Base-by-base conservation (phyloP, 2,329 filamentous ascomycete species). In the Hypoxylon rubiginosum region DNA sequence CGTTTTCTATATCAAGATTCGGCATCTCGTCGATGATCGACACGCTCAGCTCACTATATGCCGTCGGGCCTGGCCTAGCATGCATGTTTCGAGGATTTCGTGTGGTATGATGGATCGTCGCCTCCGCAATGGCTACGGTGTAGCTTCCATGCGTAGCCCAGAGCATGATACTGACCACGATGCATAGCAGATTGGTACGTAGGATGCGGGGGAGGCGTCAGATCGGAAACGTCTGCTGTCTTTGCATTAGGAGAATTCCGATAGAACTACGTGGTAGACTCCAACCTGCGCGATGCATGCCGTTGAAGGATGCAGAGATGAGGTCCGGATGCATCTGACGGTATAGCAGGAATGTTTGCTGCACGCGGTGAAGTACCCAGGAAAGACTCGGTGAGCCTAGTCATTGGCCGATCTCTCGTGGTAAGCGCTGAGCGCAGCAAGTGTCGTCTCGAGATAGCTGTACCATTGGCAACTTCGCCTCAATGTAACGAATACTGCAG, bases 301-400 rank as follows among this genome's bases (percentile, higher is more conserved):
- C 36, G 64, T 53, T 19, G 34, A 62, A 21, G 51, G 17, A 49
- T 28, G 51, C 62, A 58, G 62, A 60, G 51, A 63, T 30, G n/a
- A 32, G 32, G 11, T 30, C 53, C 54, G 62, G 58, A 59, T 36
- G 19, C 32, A 60, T 46, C 45, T 46, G 49, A 50, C 30, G 34
- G 41, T 46, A 21, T 46, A 11, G 13, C 6, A 24, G 7, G 13
- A 46, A 17, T 5, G 32, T 34, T 34, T 34, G 43, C 17, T 46
- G 19, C 13, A 9, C n/a, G 19, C 7, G 21, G 43, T 8, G 21
- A 26, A 48, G 3, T 11, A 19, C 19, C 4, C 19, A 4, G 43
- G 21, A 21, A 48, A 48, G 21, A 48, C 17, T 48, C 43, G 21
- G 10, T 26, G 21, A 26, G 43, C 21, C 17, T 24, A 26, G 26